These are phyloP conservation scores for Aquilaria malaccensis DNA, from an alignment of 345 rosid genomes.

Conservation along the genomic window DNA sequence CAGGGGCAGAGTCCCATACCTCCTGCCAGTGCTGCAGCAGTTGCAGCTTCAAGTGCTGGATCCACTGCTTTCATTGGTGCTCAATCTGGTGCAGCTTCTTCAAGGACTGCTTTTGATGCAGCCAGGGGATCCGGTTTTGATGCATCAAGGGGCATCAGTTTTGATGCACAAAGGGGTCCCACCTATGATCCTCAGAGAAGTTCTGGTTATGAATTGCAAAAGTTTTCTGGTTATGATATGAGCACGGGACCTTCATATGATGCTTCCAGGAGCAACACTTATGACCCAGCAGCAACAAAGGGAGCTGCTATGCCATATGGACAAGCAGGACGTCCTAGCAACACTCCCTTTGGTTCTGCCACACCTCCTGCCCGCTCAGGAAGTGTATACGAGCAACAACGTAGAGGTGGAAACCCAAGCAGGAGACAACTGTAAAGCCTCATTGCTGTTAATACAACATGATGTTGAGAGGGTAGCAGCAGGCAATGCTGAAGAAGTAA, in stretches of 20 bases:
- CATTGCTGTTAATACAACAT: no score
- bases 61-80: slow-evolving; percentile 41
- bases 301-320: slow-evolving; percentile 30
- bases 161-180: slow-evolving; percentile 21
- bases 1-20: slow-evolving; percentile 41
- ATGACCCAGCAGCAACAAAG: slow-evolving; percentile 39
- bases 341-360: slow-evolving; percentile 45
- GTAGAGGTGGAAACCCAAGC: slow-evolving; percentile 47
- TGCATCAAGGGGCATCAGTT: slow-evolving; percentile 25
- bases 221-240: slow-evolving; percentile 23
- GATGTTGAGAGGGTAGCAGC: no score
- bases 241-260: slow-evolving; percentile 31
- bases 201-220: slow-evolving; percentile 17
- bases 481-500: no score
- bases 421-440: slow-evolving; percentile 34
- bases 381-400: slow-evolving; percentile 30
- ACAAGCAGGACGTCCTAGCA: slow-evolving; percentile 30
- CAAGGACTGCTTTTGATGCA: slow-evolving; percentile 33
- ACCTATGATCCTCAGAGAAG: slow-evolving; percentile 27
- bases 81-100: slow-evolving; percentile 48
- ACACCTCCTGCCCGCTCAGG: slow-evolving; percentile 45
- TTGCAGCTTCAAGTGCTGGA: slow-evolving; percentile 23
- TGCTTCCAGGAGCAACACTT: slow-evolving; percentile 27
- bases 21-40: slow-evolving; percentile 24
- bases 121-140: slow-evolving; percentile 34